Conservation (phyloP, 306 rosid genomes). For the Begonia masoniana region DNA sequence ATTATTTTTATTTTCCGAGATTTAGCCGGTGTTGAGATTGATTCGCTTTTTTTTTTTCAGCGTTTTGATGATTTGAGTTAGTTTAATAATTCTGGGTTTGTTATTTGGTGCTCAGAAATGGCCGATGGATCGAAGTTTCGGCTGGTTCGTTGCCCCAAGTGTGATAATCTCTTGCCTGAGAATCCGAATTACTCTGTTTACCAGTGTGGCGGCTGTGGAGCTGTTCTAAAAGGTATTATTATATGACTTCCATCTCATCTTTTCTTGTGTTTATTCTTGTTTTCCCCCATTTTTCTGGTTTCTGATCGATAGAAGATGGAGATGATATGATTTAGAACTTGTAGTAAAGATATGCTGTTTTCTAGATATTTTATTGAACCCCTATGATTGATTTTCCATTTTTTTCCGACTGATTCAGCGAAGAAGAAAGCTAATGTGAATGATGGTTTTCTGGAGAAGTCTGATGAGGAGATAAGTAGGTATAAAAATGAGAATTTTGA, state of each 20-base stretch:
- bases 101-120: slow-evolving; percentile 8
- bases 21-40: slow-evolving; percentile 6
- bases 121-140: slow-evolving; percentile 15
- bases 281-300: neutral
- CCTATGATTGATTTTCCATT: slow-evolving; percentile 7
- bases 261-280: slow-evolving; percentile 5
- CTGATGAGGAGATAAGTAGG: slow-evolving; percentile 11
- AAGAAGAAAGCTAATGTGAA: slow-evolving; percentile 15
- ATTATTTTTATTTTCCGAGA: too few relatives aligned
- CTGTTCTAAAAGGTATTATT: slow-evolving; percentile 25
- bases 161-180: slow-evolving; percentile 18
- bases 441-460: slow-evolving; percentile 4
- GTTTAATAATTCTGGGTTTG: slow-evolving; percentile 9
- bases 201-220: slow-evolving; percentile 26
- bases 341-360: too few relatives aligned
- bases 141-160: slow-evolving; percentile 24
- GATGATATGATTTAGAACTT: too few relatives aligned
- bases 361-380: neutral
- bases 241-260: neutral
- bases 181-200: slow-evolving; percentile 15
- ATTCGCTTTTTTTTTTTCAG: slow-evolving; percentile 6
- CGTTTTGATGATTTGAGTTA: slow-evolving; percentile 9
- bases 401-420: slow-evolving; percentile 13
- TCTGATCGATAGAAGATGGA: neutral
- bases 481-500: slow-evolving; percentile 16